Conservation (phyloP, 164 flowering plant genomes). For the Malania oleifera region DNA sequence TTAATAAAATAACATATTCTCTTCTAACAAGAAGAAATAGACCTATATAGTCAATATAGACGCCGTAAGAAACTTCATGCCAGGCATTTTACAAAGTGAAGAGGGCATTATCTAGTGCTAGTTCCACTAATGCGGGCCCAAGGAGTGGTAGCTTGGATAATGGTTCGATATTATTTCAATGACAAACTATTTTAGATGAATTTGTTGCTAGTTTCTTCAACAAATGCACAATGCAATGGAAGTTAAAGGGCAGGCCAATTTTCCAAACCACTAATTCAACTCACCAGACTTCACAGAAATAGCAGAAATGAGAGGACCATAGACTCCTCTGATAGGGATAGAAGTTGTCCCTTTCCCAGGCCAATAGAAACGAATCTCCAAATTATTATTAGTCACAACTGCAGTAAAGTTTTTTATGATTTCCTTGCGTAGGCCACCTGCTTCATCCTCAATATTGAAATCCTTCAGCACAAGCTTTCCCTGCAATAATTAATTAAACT, state of each 20-base stretch:
- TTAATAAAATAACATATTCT: too few species aligned
- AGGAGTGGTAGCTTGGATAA: too few species aligned
- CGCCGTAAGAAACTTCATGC: too few species aligned
- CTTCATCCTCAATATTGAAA: constrained; percentile 52
- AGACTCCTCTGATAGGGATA: constrained; percentile 36
- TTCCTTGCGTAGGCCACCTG: constrained; percentile 36
- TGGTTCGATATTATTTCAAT: too few species aligned
- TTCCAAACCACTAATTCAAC: neutral
- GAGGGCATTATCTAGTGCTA: too few species aligned
- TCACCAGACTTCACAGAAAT: constrained; percentile 40
- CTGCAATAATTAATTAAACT: too few species aligned
- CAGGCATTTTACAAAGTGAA: too few species aligned
- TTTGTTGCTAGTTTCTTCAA: too few species aligned
- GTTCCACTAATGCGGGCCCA: too few species aligned
- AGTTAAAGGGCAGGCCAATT: neutral
- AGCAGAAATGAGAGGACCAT: constrained; percentile 54
- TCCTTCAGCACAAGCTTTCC: constrained; percentile 40
- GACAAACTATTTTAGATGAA: too few species aligned
- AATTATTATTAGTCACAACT: constrained; percentile 19
- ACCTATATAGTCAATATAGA: too few species aligned
- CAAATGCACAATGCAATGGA: neutral
- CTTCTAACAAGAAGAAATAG: too few species aligned
- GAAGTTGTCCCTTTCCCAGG: constrained; percentile 44
- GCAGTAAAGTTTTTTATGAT: constrained; percentile 22
- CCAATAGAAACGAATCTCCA: constrained; percentile 46